Conservation (phyloP, 2,329 filamentous ascomycete species). For the Scolecobasidium constrictum region DNA sequence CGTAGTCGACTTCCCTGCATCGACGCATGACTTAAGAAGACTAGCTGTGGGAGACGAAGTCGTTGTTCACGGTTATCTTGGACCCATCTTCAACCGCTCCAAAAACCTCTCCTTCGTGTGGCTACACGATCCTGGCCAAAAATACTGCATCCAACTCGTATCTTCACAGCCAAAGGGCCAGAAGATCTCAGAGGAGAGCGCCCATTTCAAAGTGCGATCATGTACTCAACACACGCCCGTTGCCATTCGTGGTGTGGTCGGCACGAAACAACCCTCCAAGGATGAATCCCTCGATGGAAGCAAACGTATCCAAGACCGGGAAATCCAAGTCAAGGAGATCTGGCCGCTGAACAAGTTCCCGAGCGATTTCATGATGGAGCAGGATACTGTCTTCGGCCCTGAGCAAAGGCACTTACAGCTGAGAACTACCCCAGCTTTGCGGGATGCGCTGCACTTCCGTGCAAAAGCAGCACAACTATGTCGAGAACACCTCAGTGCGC, state of each 20-base stretch:
- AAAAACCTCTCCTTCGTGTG: slow-evolving; percentile 63
- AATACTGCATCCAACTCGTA: slow-evolving; percentile 38
- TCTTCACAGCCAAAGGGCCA: slow-evolving; percentile 26
- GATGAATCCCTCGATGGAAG: slow-evolving; percentile 19
- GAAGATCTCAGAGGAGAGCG: slow-evolving; percentile 11
- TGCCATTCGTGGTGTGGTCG: slow-evolving; percentile 39
- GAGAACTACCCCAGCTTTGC: slow-evolving; percentile 58
- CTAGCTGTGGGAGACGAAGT: slow-evolving; percentile 29
- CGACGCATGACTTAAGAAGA: slow-evolving; percentile 27
- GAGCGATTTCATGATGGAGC: slow-evolving; percentile 63
- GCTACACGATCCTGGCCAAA: slow-evolving; percentile 34
- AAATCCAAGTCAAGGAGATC: slow-evolving; percentile 53
- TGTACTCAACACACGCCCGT: slow-evolving; percentile 44
- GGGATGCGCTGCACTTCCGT: slow-evolving; percentile 61
- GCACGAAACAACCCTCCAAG: slow-evolving; percentile 27
- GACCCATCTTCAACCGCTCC: slow-evolving; percentile 54
- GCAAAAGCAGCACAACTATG: slow-evolving; percentile 44
- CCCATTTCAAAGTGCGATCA: slow-evolving; percentile 16
- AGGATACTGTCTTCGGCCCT: slow-evolving; percentile 62
- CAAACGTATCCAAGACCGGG: slow-evolving; percentile 31
- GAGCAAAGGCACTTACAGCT: slow-evolving; percentile 76
- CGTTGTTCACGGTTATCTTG: slow-evolving; percentile 60
- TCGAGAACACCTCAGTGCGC: slow-evolving; percentile 40
- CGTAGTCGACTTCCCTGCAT: slow-evolving; percentile 35
- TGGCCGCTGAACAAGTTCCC: slow-evolving; percentile 63